Evolutionary conservation across 805 yeast genomes (phyloP).

Genomic region (Saturnispora zaruensis): DNA sequence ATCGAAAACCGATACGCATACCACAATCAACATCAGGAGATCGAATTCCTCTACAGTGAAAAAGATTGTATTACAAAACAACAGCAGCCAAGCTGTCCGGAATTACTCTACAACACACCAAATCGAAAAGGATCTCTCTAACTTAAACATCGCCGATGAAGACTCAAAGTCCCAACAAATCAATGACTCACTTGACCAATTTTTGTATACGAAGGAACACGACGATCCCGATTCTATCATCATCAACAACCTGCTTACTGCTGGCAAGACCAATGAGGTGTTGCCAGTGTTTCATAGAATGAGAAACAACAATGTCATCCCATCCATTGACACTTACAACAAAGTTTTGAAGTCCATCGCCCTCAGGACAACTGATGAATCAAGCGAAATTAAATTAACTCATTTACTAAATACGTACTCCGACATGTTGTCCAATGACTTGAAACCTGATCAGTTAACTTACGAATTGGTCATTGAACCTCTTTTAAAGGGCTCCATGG

Average conservation of each 20-base stretch:
- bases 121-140: constrained; percentile 13
- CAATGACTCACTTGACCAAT: constrained; percentile 5
- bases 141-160: constrained; percentile 9
- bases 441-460: constrained; percentile 50
- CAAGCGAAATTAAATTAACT: constrained; percentile 53
- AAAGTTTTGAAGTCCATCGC: constrained; percentile 47
- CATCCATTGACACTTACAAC: constrained; percentile 45
- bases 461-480: constrained; percentile 44
- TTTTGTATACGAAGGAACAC: background rate
- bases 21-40: constrained; percentile 24
- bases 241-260: constrained; percentile 19
- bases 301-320: constrained; percentile 32
- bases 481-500: constrained; percentile 41
- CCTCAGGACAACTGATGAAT: constrained; percentile 42
- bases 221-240: constrained; percentile 11
- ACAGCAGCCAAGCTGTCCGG: background rate
- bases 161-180: background rate
- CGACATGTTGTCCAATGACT: constrained; percentile 44
- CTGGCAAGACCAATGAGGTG: constrained; percentile 27
- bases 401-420: constrained; percentile 59
- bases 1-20: constrained; percentile 15
- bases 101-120: constrained; percentile 12
- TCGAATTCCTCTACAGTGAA: constrained; percentile 23
- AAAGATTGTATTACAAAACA: constrained; percentile 19
- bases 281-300: constrained; percentile 26